Conservation (phyloP, 2,329 filamentous ascomycete genomes). For the Neopestalotiopsis clavispora region DNA sequence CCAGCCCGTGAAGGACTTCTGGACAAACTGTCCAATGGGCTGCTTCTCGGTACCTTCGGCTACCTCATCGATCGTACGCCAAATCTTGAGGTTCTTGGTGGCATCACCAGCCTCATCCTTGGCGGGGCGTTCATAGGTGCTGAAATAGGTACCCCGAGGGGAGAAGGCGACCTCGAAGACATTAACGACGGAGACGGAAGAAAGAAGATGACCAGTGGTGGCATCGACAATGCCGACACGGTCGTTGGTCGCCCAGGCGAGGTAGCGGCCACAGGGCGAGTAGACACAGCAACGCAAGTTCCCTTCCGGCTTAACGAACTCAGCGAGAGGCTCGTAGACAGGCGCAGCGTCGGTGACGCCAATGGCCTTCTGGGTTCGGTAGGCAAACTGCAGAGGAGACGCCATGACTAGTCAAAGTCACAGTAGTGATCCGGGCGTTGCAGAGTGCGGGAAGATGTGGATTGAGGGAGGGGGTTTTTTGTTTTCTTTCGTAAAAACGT, state of each 20-base stretch:
- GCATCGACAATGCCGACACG: slow-evolving; percentile 86
- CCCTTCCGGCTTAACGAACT: slow-evolving; percentile 86
- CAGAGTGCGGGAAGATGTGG: slow-evolving; percentile 9
- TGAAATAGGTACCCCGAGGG: slow-evolving; percentile 87
- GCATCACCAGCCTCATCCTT: slow-evolving; percentile 96
- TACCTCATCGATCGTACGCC: slow-evolving; percentile 78
- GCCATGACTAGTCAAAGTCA: slow-evolving; percentile 96
- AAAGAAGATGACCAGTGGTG: slow-evolving; percentile 73
- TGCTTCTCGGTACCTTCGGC: slow-evolving; percentile 68
- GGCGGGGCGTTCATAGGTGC: slow-evolving; percentile 91
- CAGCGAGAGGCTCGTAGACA: slow-evolving; percentile 82
- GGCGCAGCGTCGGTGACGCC: slow-evolving; percentile 91
- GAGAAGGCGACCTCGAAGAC: slow-evolving; percentile 97
- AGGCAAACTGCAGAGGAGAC: slow-evolving; percentile 91
- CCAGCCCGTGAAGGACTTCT: slow-evolving; percentile 95
- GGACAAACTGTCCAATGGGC: slow-evolving; percentile 87
- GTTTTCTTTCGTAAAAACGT: slow-evolving; percentile 15
- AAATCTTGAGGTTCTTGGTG: slow-evolving; percentile 95
- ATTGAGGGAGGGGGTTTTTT: neutral
- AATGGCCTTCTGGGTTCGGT: slow-evolving; percentile 95
- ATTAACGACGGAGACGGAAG: slow-evolving; percentile 77
- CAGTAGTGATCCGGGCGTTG: slow-evolving; percentile 47
- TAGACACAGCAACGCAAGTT: slow-evolving; percentile 95
- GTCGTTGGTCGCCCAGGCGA: slow-evolving; percentile 91
- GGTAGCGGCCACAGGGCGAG: slow-evolving; percentile 94